Evolutionary conservation across 176 grass and related monocot genomes (phyloP), one percentile per base, ranked within the genome.

Genomic region (sorghum (Sorghum bicolor)): DNA sequence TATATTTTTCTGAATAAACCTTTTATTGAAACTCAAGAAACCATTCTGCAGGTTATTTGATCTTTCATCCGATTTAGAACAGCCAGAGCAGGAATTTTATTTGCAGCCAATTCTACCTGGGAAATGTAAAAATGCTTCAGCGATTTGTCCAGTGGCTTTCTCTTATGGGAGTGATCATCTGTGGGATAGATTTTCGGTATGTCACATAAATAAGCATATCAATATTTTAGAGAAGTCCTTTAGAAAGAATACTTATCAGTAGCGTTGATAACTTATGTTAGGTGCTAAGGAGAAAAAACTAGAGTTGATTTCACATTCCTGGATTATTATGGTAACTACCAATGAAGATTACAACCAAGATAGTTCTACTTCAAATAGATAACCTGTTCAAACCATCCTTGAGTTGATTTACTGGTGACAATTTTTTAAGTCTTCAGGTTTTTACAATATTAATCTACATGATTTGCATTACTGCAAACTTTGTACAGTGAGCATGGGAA

Each of bases 131-230:
- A 95, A 91, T 83, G 91, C 89, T 83, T 88, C 88, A 3, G 91
- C 89, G 17, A 83, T 94, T 73, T 96, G 83, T 80, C 96, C 93
- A 14, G 87, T 99, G 58, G 87, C 91, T 87, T 99, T 99, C 83
- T 94, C 89, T 57, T 95, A 89, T 64, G 96, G 96, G 67, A 86
- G 83, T 68, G 82, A 92, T 90, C 93, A 94, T 94, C 83, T 99
- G 5, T 99, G 96, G 96, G 96, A 99, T 77, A 92, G 85, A 83
- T 99, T 96, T 85, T 94, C 91, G 72, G 96, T 98, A 80, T 63
- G 87, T 85, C 17, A 67, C 37, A 74, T 83, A 41, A 83, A 69
- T 82, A 86, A 41, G 34, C 26, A 74, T 43, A 0, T 4, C 57
- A 62, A 60, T n/a, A 74, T 79, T 72, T 73, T 79, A 57, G 25